Evolutionary conservation across 2,329 filamentous ascomycete species (phyloP).

Genomic region (Hymenoscyphus fructigenus): DNA sequence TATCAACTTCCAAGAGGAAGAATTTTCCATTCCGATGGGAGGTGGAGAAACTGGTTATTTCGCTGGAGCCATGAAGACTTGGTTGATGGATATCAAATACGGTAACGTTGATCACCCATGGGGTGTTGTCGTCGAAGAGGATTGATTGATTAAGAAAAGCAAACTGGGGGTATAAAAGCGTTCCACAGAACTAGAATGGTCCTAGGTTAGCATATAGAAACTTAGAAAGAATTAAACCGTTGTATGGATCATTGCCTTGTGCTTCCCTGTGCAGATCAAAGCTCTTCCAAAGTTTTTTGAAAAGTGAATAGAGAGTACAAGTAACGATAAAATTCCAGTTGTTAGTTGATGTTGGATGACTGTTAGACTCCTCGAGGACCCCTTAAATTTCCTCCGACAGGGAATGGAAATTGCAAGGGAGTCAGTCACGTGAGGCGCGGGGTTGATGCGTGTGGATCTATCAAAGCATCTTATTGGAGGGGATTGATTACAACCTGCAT

Average conservation of each 20-base stretch:
- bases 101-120: constrained; percentile 67
- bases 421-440: background rate
- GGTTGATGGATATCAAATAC: constrained; percentile 72
- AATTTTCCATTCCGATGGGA: constrained; percentile 62
- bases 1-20: constrained; percentile 64
- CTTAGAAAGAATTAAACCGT: background rate
- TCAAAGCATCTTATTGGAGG: background rate
- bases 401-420: background rate
- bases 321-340: background rate
- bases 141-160: constrained; percentile 12
- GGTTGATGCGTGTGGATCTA: background rate
- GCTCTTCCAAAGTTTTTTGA: background rate
- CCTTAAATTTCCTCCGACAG: background rate
- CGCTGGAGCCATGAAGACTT: constrained; percentile 61
- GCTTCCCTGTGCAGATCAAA: background rate
- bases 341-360: background rate
- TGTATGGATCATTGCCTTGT: background rate
- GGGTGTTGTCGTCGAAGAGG: constrained; percentile 65
- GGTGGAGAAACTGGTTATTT: constrained; percentile 51
- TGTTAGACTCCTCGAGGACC: background rate
- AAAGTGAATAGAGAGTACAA: background rate
- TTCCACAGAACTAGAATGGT: background rate
- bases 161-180: background rate
- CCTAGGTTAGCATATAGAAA: background rate
- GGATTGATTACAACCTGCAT: background rate